Percentiles rank a stretch among this genome's conserved stretches.
phyloP scores from a whole-genome alignment of 176 grass and related monocot genomes.

The Poa pratensis region DNA sequence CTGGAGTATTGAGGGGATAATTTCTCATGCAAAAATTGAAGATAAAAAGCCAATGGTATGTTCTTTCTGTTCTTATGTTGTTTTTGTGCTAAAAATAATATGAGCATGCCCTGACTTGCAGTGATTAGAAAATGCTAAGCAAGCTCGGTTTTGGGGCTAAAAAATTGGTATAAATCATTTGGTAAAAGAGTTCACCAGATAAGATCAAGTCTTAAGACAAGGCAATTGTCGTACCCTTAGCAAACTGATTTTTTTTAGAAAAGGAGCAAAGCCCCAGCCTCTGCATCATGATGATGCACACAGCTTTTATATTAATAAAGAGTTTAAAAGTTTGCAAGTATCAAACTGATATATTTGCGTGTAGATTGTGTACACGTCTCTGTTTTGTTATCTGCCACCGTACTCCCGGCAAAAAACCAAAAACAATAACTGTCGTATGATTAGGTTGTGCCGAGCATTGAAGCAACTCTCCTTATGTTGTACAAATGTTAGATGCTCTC shows the following conservation, averaged over 20 bases:
- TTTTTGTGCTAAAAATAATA: neutral
- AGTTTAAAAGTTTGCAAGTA: no score
- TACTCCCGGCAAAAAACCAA: no score
- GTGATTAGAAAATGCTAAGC: neutral
- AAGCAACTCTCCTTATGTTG: neutral
- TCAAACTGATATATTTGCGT: no score
- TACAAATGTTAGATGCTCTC: neutral
- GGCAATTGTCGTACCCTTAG: neutral
- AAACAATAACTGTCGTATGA: no score
- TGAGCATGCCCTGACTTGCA: neutral
- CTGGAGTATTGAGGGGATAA: constrained; percentile 55
- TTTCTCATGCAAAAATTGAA: constrained; percentile 41
- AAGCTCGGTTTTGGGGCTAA: neutral
- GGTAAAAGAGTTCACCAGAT: neutral
- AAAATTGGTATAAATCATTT: neutral
- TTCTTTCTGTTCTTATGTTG: neutral
- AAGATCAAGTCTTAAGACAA: neutral
- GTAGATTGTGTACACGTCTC: neutral
- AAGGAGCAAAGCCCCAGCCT: no score
- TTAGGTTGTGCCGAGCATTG: neutral
- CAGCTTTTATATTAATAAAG: no score
- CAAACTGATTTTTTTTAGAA: no score
- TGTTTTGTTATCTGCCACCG: neutral
- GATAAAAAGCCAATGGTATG: constrained; percentile 42
- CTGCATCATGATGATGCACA: no score